A percentile compares a stretch with the other conserved stretches of the same genome.
phyloP scores from a whole-genome alignment of 23 red algal species.

The Gracilaria caudata region DNA sequence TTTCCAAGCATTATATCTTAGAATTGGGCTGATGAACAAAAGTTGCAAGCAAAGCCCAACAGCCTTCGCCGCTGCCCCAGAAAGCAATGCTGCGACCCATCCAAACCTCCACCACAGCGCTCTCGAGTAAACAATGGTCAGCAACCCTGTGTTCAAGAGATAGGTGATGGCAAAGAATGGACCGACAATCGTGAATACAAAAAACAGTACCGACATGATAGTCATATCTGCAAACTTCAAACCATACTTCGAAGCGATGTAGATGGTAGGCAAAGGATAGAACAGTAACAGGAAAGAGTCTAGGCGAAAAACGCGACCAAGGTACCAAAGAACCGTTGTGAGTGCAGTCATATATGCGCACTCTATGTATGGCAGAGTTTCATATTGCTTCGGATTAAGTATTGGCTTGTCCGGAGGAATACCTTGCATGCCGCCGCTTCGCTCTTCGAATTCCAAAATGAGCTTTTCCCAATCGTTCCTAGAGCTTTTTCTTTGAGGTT shows the following conservation, averaged over 20 bases:
- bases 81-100: constrained; percentile 16
- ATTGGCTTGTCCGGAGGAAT: constrained; percentile 21
- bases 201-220: constrained; percentile 34
- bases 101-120: constrained; percentile 39
- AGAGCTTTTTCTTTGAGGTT: background rate
- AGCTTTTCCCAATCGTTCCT: constrained; percentile 61
- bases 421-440: constrained; percentile 24
- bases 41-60: constrained; percentile 38
- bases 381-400: constrained; percentile 54
- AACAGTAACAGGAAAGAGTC: constrained; percentile 76
- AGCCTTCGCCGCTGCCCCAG: constrained; percentile 42
- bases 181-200: constrained; percentile 60
- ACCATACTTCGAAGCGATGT: constrained; percentile 56
- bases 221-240: constrained; percentile 33
- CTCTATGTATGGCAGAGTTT: constrained; percentile 45
- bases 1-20: constrained; percentile 69
- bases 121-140: constrained; percentile 33
- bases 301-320: constrained; percentile 66
- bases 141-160: constrained; percentile 53
- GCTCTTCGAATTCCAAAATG: constrained; percentile 77
- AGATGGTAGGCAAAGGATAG: constrained; percentile 71
- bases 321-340: constrained; percentile 56
- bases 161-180: constrained; percentile 53
- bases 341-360: constrained; percentile 69
- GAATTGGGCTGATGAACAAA: constrained; percentile 32